These are phyloP conservation scores for Dothideomycetes sp. DNA, from an alignment of 2,329 filamentous ascomycete species.

Conservation along the genomic window DNA sequence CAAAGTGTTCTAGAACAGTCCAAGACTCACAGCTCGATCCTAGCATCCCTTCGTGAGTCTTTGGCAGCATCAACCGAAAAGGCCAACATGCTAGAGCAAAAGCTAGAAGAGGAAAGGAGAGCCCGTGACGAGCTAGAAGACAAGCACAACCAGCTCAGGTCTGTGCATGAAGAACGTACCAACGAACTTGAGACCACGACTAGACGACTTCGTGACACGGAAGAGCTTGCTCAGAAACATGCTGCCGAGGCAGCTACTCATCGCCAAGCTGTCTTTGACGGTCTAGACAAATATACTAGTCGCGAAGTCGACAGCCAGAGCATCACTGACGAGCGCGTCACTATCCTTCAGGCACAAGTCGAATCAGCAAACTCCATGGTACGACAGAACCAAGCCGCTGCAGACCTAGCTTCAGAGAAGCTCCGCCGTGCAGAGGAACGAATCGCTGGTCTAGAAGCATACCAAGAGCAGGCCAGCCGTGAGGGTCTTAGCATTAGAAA, in stretches of 20 bases:
- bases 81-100: conserved; percentile 62
- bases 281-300: conserved; percentile 62
- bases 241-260: conserved; percentile 80
- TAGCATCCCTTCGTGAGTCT: conserved; percentile 66
- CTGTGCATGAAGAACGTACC: conserved; percentile 71
- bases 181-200: conserved; percentile 65
- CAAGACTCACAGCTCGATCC: conserved; percentile 58
- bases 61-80: conserved; percentile 71
- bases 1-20: conserved; percentile 56
- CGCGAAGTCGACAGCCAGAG: conserved; percentile 41
- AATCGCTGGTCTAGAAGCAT: conserved; percentile 90
- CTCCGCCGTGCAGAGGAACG: conserved; percentile 88
- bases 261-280: conserved; percentile 68
- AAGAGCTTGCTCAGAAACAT: conserved; percentile 79
- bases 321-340: conserved; percentile 53
- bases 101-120: conserved; percentile 72
- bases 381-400: conserved; percentile 79
- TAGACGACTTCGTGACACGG: conserved; percentile 68
- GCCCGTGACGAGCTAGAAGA: conserved; percentile 64
- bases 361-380: conserved; percentile 67
- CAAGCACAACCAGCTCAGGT: conserved; percentile 64
- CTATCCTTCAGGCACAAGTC: conserved; percentile 69
- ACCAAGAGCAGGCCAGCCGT: conserved; percentile 92
- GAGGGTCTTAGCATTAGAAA: conserved; percentile 84
- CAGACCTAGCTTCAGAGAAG: conserved; percentile 77